Evolutionary conservation across 345 rosid genomes (phyloP), one percentile per base, ranked within the genome.

Genomic region (Gossypium anomalum): DNA sequence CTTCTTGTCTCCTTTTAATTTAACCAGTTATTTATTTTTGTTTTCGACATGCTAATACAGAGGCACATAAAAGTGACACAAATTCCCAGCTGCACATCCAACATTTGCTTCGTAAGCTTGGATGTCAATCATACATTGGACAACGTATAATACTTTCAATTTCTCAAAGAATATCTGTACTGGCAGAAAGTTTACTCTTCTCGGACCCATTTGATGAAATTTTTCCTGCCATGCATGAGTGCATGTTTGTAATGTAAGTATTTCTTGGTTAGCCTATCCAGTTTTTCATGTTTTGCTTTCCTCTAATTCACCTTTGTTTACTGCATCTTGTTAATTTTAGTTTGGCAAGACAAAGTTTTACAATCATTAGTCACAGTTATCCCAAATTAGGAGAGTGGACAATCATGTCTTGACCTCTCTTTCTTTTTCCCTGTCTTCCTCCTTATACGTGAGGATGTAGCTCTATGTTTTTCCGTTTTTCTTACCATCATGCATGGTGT

Each of bases 51-150:
- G 72, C 83, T 80, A 72, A 80, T 75, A 77, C 82, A 85, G 91
- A 74, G 71, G 79, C 77, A 59, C 75, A 67, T 71, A 72, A 68
- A 41, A 71, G 41, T 22, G 85, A 85, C 17, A 59, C 78, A 23
- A 86, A 87, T 74, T 77, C 72, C 73, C 89, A 79, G 77, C 80
- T 86, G 74, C 76, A 75, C 72, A 80, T 93, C 76, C 64, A 59
- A 79, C 99, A 96, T 76, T 71, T 91, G 82, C 84, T 95, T 63
- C 93, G 98, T 27, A 86, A 89, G 80, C 96, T 90, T 53, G 97
- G 91, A 80, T 77, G 75, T 76, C 91, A 80, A 48, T 76, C 90
- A 60, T 92, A 81, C 84, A 77, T 91, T 55, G 97, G 97, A 63
- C 99, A 90, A 70, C 88, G 89, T 60, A 86, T 85, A 72, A 38